Base-by-base conservation (phyloP, 2,329 filamentous ascomycete species). In the Fusarium sp. region DNA sequence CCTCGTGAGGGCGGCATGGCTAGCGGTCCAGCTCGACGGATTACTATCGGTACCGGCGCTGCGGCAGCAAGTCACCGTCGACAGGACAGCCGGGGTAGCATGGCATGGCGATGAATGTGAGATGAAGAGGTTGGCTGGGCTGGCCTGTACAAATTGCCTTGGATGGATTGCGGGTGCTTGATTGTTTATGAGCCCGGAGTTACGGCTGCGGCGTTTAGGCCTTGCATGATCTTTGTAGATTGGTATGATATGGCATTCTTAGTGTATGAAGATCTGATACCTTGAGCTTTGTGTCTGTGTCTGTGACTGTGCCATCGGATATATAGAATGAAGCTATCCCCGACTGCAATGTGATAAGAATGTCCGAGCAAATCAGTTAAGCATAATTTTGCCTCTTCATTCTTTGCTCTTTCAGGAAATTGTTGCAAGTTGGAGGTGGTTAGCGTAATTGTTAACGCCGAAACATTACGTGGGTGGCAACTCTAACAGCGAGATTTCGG, bases 31-130 rank as follows among this genome's bases (percentile, higher is more conserved):
- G 69, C 75, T 13, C 76, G 80, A 34, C 78, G 80, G 58, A 78
- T 81, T 42, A 82, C 80, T 65, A 80, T 82, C 50, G 76, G 76
- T 69, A 72, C 78, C 46, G 76, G 76, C 22, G 66, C 75, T 22
- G 70, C 65, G 22, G 61, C 69, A 33, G 64, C 60, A 11, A 31
- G 28, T 19, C 78, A 77, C 42, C 73, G 76, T 24, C 73, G 78
- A 34, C 73, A 75, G 47, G 78, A 79, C 44, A 79, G 71, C 65
- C 64, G 69, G 21, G 75, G 74, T 9, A 74, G 65, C 55, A 63
- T 72, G 49, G 53, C 65, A 8, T 75, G 75, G 70, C 76, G 78
- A 74, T 81, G 67, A 79, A 21, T 6, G 15, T 17, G 28, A 26
- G 24, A 7, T 52, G 34, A 38, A 17, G 8, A 21, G n/a, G 43